Conservation (phyloP, 176 grass and related monocot species). For the Dendrocalamus sinicus region DNA sequence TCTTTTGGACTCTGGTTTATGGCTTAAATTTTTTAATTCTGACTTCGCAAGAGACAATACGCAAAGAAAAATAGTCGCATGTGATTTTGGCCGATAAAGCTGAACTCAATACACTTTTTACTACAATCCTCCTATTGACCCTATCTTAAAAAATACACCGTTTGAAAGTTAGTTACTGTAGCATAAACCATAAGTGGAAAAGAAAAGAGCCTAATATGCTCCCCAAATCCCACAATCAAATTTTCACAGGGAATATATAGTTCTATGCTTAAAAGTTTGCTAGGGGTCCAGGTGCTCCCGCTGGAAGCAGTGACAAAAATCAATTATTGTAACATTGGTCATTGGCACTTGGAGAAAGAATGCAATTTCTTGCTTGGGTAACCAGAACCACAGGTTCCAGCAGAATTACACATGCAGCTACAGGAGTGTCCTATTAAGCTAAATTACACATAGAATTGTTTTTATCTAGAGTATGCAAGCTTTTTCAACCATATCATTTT, state of each 20-base stretch:
- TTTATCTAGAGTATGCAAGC: neutral
- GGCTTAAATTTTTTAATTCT: too few relatives aligned
- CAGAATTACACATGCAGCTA: slow-evolving; percentile 6
- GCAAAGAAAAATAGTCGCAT: too few relatives aligned
- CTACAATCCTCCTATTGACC: too few relatives aligned
- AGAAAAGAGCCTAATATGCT: too few relatives aligned
- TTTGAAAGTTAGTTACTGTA: too few relatives aligned
- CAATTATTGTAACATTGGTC: neutral
- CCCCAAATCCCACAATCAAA: too few relatives aligned
- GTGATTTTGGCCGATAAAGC: too few relatives aligned
- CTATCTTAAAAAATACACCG: too few relatives aligned
- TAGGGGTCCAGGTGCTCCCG: neutral
- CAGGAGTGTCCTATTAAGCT: neutral
- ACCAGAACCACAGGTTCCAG: neutral
- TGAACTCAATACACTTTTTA: too few relatives aligned
- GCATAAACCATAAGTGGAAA: too few relatives aligned
- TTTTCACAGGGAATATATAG: neutral
- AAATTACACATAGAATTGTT: slow-evolving; percentile 9
- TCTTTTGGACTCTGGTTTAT: too few relatives aligned
- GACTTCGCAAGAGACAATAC: too few relatives aligned
- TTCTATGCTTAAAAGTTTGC: neutral
- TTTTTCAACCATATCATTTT: neutral
- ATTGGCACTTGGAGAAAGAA: neutral
- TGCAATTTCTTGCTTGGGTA: neutral
- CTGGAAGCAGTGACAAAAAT: neutral